phyloP scores from a whole-genome alignment of 768 basidiomycete species.

The Gloeopeniophorella convolvens region DNA sequence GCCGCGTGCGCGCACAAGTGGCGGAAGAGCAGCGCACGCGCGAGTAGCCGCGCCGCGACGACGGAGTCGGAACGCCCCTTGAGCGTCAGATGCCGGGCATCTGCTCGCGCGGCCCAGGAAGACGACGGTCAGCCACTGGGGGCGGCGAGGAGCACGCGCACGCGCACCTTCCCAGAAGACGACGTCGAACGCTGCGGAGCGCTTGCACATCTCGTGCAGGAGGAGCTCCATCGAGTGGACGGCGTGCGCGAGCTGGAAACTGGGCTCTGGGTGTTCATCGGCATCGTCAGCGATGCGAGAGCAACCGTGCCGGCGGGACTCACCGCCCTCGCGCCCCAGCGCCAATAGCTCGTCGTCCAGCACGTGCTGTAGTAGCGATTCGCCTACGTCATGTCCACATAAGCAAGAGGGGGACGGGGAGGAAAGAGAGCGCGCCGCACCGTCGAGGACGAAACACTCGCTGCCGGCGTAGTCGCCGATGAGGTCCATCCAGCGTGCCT shows the following conservation, averaged over 20 bases:
- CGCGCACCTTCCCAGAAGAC: slow-evolving; percentile 54
- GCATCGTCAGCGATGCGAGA: neutral
- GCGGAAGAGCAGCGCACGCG: slow-evolving; percentile 43
- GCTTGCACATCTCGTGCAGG: slow-evolving; percentile 40
- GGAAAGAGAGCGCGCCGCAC: slow-evolving; percentile 28
- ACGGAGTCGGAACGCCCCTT: slow-evolving; percentile 34
- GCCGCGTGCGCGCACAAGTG: slow-evolving; percentile 33
- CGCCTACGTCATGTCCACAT: slow-evolving; percentile 35
- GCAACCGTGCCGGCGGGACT: slow-evolving; percentile 5
- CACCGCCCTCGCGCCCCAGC: slow-evolving; percentile 43
- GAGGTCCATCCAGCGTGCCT: slow-evolving; percentile 59
- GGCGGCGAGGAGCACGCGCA: neutral
- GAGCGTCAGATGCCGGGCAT: slow-evolving; percentile 37
- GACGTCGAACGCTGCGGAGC: slow-evolving; percentile 53
- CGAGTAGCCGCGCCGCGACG: slow-evolving; percentile 44
- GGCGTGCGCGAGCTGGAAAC: slow-evolving; percentile 62
- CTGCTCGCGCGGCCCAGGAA: too few species aligned
- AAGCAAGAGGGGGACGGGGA: neutral
- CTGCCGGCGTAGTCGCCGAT: slow-evolving; percentile 64
- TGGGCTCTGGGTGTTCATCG: slow-evolving; percentile 33
- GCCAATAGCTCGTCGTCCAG: slow-evolving; percentile 58
- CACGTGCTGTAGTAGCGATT: slow-evolving; percentile 53
- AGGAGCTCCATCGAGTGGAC: slow-evolving; percentile 46
- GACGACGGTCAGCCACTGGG: neutral
- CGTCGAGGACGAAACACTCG: slow-evolving; percentile 62